Base-by-base conservation (phyloP, 2,329 filamentous ascomycete species). In the Monosporascus sp. region DNA sequence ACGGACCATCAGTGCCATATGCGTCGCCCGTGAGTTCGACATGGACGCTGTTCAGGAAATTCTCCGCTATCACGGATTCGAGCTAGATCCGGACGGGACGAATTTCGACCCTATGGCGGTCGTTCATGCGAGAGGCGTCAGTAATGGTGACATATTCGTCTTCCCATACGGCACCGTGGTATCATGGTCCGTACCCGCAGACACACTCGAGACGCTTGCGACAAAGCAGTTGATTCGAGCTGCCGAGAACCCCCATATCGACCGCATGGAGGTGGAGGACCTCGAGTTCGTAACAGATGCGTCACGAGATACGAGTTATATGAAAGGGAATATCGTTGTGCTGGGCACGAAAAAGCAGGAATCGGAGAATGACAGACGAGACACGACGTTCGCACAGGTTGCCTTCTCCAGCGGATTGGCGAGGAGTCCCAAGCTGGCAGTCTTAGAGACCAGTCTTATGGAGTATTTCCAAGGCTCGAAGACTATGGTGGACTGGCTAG, bases 121-220 rank as follows among this genome's bases (percentile, higher is more conserved):
- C 6, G 79, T 87, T 48, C 84, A 87, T 64, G 84, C 82, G 7
- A 74, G 81, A 50, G 77, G 78, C 8, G 75, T 79, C 55, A 80
- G 83, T 66, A 78, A 84, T 54, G 92, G 91, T 37, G 94, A 99
- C 72, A 84, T 97, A 49, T 97, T 97, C 67, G 86, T 99, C 53
- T 99, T 99, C 61, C 91, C 93, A 8, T 96, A 92, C 0, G 94
- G 94, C 11, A 96, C 92, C 14, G 81, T 97, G 7, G 94, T 97
- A 6, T 87, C 90, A 24, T 99, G 94, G 94, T 89, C 89, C 5
- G 78, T 97, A 1, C 86, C 90, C 1, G 82, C 91, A 56, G 84
- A 87, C 53, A 82, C 91, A 19, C 86, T 91, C 17, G 79, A 79
- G 20, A 80, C 80, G 48, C 74, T 91, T 24, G 86, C 88, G 5